These are phyloP conservation scores for Gossypium sturtianum DNA, from an alignment of 345 rosid species.

Conservation along the genomic window DNA sequence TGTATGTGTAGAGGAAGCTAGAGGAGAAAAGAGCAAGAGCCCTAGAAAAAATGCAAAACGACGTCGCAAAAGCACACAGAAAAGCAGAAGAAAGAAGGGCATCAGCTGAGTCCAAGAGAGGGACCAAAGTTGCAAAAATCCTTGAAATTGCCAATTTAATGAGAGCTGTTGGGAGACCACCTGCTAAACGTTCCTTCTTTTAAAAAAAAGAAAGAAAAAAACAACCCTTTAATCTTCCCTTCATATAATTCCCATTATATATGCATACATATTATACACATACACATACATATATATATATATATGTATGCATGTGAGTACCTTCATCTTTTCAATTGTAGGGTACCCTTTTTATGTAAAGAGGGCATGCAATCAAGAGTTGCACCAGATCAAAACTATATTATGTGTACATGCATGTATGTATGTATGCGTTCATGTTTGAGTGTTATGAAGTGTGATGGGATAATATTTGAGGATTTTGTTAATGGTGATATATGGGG, in stretches of 20 bases:
- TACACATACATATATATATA: neutral
- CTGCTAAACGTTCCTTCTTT: slow-evolving; percentile 79
- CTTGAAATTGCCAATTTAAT: slow-evolving; percentile 77
- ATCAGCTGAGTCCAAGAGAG: slow-evolving; percentile 74
- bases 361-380: neutral
- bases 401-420: neutral
- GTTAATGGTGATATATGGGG: slow-evolving; percentile 7
- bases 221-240: neutral
- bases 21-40: slow-evolving; percentile 90
- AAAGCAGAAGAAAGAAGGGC: slow-evolving; percentile 94
- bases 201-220: neutral
- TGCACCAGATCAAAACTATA: neutral
- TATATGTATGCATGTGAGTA: neutral
- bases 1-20: slow-evolving; percentile 63
- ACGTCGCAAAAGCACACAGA: slow-evolving; percentile 73
- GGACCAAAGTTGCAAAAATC: slow-evolving; percentile 68
- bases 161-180: slow-evolving; percentile 91
- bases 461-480: slow-evolving; percentile 5
- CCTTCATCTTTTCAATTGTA: slow-evolving; percentile 18
- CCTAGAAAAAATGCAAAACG: slow-evolving; percentile 82
- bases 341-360: slow-evolving; percentile 6
- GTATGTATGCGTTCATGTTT: neutral
- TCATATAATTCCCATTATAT: neutral
- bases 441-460: slow-evolving; percentile 18
- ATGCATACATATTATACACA: neutral